Evolutionary conservation across 2,329 filamentous ascomycete species (phyloP), one percentile per base, ranked within the genome.

Genomic region (Graphiopsis chlorocephala): DNA sequence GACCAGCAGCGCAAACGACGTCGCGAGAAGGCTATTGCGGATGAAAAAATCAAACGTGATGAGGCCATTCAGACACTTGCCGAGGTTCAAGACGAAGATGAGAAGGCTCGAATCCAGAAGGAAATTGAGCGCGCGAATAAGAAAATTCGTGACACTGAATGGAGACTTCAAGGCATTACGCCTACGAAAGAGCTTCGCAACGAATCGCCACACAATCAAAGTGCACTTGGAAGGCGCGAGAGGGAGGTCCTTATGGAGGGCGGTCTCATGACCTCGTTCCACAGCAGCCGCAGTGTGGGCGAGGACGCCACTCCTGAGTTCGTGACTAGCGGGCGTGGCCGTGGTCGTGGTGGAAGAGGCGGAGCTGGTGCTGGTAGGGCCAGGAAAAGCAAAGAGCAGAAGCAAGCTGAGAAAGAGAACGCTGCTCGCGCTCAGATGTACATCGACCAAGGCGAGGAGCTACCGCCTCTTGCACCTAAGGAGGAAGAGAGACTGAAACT

Each of bases 1-100:
- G 95, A 99, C 75, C 98, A 99, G 92, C 95, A 99, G 77, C 90
- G 95, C 68, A 99, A 98, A 81, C 88, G 95, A 66, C 89, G 95
- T 50, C 90, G 95, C 20, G 94, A 98, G 77, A 97, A 97, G 83
- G 93, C 93, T 4, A 90, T 96, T 66, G 94, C 93, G 7, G 90
- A 96, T 72, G 94, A 97, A 72, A 83, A 84, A 75, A 89, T 93
- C 75, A 95, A 96, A 80, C 91, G 95, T 68, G 87, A 90, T 3
- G 86, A 90, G 69, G 91, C 92, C 4, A 83, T 96, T 52, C 88
- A 90, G 68, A 90, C 90, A 69, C 92, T 93, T 11, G 86, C 90
- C 65, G 86, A 89, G 61, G 90, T 92, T 2, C 86, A 91, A 68
- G 92, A 97, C 73, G 91, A 95, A 67, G 85, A 88, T 28, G 93